phyloP scores from a whole-genome alignment of 1,284 basidiomycete species.

The Sporisorium graminicola region DNA sequence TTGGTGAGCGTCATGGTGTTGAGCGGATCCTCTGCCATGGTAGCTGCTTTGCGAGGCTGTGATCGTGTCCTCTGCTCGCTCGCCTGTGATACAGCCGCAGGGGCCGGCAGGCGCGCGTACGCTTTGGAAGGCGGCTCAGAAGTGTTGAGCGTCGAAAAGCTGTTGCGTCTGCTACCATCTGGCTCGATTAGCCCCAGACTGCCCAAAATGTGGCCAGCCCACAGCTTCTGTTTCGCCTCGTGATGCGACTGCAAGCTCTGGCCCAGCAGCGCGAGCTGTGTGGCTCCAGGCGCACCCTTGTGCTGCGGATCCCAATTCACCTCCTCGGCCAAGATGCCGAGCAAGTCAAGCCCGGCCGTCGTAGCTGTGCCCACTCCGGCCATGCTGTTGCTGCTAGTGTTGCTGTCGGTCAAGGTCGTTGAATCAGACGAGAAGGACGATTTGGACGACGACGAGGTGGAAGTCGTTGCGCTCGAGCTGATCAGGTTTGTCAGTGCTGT shows the following conservation, averaged over 20 bases:
- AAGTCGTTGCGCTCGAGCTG: constrained; percentile 17
- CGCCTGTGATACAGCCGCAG: not conserved
- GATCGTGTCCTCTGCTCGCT: not conserved
- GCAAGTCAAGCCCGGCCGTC: constrained; percentile 34
- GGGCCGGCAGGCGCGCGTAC: not conserved
- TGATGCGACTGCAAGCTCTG: constrained; percentile 27
- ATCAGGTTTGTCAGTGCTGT: constrained; percentile 26
- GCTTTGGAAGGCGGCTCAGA: not conserved
- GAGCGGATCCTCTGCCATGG: constrained; percentile 19
- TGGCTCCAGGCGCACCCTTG: constrained; percentile 9
- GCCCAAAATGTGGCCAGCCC: constrained; percentile 39
- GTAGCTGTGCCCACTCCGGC: constrained; percentile 10
- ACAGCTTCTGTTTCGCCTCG: constrained; percentile 34
- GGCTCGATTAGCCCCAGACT: constrained; percentile 29
- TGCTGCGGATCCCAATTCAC: constrained; percentile 48
- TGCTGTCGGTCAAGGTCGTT: constrained; percentile 10
- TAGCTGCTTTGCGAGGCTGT: not conserved
- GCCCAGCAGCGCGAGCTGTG: constrained; percentile 25
- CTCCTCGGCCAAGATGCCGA: constrained; percentile 38
- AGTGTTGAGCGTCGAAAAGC: constrained; percentile 11
- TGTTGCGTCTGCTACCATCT: constrained; percentile 15
- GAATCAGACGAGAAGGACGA: constrained; percentile 41
- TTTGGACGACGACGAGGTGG: constrained; percentile 26
- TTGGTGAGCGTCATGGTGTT: constrained; percentile 57
- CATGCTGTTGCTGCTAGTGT: constrained; percentile 6